phyloP scores from a whole-genome alignment of 495 filamentous ascomycete species.

The Trichoderma gamsii region DNA sequence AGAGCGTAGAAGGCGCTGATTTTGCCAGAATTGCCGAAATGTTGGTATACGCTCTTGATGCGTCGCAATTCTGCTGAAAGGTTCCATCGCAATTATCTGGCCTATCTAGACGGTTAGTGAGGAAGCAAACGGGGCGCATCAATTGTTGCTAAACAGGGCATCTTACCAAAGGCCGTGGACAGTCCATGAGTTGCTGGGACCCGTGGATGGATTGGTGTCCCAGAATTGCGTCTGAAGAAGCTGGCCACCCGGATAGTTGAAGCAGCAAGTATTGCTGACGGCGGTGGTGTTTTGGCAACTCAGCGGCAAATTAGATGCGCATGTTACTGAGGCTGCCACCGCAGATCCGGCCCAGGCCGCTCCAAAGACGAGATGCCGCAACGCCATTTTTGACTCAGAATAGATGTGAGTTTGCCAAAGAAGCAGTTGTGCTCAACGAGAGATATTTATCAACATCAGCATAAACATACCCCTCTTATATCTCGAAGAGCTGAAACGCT shows the following conservation, averaged over 20 bases:
- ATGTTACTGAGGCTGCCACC: not conserved
- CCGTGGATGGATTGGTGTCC: not conserved
- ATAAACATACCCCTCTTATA: not conserved
- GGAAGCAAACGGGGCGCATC: not conserved
- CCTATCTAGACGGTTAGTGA: constrained; percentile 18
- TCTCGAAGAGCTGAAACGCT: not conserved
- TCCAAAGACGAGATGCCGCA: not conserved
- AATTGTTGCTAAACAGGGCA: not conserved
- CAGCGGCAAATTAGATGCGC: not conserved
- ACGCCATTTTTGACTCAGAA: not conserved
- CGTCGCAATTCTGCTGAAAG: constrained; percentile 63
- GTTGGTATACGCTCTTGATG: constrained; percentile 55
- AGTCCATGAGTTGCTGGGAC: not conserved
- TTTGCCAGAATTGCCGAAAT: constrained; percentile 43
- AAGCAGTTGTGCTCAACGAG: not conserved
- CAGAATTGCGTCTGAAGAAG: not conserved
- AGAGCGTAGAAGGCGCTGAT: constrained; percentile 36
- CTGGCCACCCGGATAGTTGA: not conserved
- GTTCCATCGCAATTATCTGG: constrained; percentile 75
- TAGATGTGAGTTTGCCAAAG: not conserved
- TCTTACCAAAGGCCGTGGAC: not conserved
- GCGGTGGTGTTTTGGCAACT: not conserved
- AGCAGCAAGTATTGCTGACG: not conserved
- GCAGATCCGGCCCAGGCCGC: not conserved
- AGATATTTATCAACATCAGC: not conserved